These are phyloP conservation scores for Sanghuangporus sanghuang DNA, from an alignment of 1,284 basidiomycete genomes.

Conservation along the genomic window DNA sequence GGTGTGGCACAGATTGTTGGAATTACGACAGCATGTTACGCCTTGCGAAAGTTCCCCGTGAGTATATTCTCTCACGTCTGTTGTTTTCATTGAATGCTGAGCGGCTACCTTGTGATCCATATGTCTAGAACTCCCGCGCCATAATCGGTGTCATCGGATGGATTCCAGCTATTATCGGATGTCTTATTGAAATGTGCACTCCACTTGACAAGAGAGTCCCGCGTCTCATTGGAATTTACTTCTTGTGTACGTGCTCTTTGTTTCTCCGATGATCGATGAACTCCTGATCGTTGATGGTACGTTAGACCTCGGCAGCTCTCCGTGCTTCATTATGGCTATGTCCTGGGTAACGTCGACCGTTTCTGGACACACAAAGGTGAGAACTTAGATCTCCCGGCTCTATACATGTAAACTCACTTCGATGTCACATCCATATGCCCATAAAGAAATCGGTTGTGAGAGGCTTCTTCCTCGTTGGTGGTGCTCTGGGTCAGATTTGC, in stretches of 20 bases:
- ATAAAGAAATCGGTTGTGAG: conserved; percentile 24
- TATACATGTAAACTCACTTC: background rate
- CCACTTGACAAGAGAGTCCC: conserved; percentile 8
- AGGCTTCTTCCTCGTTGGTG: conserved; percentile 28
- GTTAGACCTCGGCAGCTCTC: conserved; percentile 21
- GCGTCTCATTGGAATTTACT: conserved; percentile 14
- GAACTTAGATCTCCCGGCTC: background rate
- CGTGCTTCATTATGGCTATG: conserved; percentile 27
- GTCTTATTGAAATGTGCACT: conserved; percentile 21
- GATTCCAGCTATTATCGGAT: conserved; percentile 23
- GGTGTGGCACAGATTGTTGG: conserved; percentile 24
- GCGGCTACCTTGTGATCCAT: background rate
- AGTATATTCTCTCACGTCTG: conserved; percentile 11
- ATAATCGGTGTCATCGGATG: conserved; percentile 20
- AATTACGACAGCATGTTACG: conserved; percentile 20
- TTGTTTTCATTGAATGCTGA: background rate
- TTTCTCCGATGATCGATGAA: background rate
- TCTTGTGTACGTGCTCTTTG: background rate
- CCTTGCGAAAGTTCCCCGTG: conserved; percentile 22
- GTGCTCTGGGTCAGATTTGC: conserved; percentile 26
- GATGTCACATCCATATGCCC: background rate
- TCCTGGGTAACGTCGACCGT: conserved; percentile 28
- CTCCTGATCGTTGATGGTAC: background rate
- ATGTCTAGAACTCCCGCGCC: conserved; percentile 21
- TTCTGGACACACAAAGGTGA: conserved; percentile 30